Conservation (phyloP, 2,329 filamentous ascomycete species). For the Aureobasidium sp. region DNA sequence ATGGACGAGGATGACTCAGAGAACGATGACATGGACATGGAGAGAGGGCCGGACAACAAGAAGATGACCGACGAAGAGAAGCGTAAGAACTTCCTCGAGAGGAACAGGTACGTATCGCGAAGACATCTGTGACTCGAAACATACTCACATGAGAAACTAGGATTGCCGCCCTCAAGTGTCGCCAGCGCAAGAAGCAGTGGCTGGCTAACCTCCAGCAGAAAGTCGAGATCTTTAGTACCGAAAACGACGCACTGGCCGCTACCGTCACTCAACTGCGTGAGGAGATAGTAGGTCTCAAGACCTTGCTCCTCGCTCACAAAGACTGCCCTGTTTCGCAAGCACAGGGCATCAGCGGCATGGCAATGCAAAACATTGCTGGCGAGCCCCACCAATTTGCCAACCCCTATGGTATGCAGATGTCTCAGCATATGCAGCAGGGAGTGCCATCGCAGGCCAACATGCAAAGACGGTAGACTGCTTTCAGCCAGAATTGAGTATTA, state of each 20-base stretch:
- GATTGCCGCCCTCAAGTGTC: slow-evolving; percentile 91
- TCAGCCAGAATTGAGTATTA: not conserved
- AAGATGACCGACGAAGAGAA: slow-evolving; percentile 99
- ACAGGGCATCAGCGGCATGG: slow-evolving; percentile 55
- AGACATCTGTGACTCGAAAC: not conserved
- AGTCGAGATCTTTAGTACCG: slow-evolving; percentile 82
- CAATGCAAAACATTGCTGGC: slow-evolving; percentile 42
- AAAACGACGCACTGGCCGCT: slow-evolving; percentile 78
- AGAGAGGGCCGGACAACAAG: slow-evolving; percentile 44
- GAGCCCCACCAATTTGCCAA: slow-evolving; percentile 35
- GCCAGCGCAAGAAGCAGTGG: slow-evolving; percentile 99
- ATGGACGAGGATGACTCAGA: slow-evolving; percentile 45
- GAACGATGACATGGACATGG: slow-evolving; percentile 44
- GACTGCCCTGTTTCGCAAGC: slow-evolving; percentile 89
- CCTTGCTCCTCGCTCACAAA: slow-evolving; percentile 84
- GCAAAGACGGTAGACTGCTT: slow-evolving; percentile 25
- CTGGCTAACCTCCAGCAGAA: slow-evolving; percentile 88
- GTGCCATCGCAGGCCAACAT: slow-evolving; percentile 25
- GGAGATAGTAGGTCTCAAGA: slow-evolving; percentile 92
- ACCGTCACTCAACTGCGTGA: slow-evolving; percentile 81
- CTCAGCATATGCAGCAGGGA: slow-evolving; percentile 23
- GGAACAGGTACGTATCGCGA: slow-evolving; percentile 67
- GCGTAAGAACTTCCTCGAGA: slow-evolving; percentile 91
- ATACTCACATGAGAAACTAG: slow-evolving; percentile 40
- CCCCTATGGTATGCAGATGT: slow-evolving; percentile 40